Evolutionary conservation across 2,329 filamentous ascomycete genomes (phyloP).

Genomic region (Beauveria medogensis): DNA sequence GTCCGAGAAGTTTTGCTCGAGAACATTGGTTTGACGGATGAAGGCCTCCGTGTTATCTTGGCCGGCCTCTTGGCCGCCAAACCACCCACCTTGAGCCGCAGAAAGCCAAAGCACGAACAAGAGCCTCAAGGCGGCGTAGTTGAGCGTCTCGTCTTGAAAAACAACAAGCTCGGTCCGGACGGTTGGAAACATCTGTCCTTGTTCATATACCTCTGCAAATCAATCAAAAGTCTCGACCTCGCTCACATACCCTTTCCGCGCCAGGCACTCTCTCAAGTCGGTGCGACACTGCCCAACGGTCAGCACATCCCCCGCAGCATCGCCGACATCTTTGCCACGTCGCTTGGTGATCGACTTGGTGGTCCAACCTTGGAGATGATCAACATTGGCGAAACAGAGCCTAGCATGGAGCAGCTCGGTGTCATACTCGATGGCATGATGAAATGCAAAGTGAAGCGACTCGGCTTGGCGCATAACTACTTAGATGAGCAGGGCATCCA

Average conservation of each 20-base stretch:
- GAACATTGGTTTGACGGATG: slow-evolving; percentile 78
- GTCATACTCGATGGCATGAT: slow-evolving; percentile 76
- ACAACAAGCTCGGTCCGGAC: slow-evolving; percentile 80
- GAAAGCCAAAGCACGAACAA: slow-evolving; percentile 34
- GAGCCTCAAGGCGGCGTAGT: slow-evolving; percentile 61
- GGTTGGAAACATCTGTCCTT: slow-evolving; percentile 89
- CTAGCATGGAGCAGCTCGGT: slow-evolving; percentile 63
- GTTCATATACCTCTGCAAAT: slow-evolving; percentile 84
- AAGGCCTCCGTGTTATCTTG: slow-evolving; percentile 77
- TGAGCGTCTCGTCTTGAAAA: slow-evolving; percentile 80
- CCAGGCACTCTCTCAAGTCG: slow-evolving; percentile 23
- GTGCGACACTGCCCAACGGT: slow-evolving; percentile 25
- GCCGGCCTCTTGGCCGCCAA: slow-evolving; percentile 79
- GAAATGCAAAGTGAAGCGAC: slow-evolving; percentile 65
- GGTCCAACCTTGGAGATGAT: slow-evolving; percentile 73
- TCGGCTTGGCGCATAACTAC: slow-evolving; percentile 77
- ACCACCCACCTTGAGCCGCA: slow-evolving; percentile 49
- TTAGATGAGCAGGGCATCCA: slow-evolving; percentile 66
- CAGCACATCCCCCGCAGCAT: slow-evolving; percentile 26
- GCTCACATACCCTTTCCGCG: slow-evolving; percentile 74
- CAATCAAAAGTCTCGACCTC: slow-evolving; percentile 77
- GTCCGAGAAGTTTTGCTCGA: slow-evolving; percentile 80
- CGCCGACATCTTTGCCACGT: slow-evolving; percentile 62
- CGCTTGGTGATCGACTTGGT: slow-evolving; percentile 67
- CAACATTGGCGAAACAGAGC: slow-evolving; percentile 70